Evolutionary conservation across 2,329 filamentous ascomycete genomes (phyloP).

Genomic region (Stagonosporopsis cucurbitacearum): DNA sequence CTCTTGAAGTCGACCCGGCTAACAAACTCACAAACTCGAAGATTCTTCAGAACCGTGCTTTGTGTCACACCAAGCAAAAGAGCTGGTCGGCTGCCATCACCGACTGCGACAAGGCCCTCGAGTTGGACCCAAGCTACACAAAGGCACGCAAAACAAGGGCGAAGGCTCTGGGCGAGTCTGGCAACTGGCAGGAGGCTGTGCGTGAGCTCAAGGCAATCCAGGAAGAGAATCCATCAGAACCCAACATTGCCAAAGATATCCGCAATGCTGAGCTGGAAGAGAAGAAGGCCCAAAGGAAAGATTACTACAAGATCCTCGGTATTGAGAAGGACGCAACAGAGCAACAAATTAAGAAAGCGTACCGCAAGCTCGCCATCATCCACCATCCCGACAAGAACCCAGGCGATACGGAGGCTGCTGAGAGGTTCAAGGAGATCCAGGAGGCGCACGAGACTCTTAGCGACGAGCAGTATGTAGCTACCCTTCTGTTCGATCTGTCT

Average conservation of each 20-base stretch:
- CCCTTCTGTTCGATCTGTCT: not conserved
- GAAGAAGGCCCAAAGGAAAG: conserved; percentile 97
- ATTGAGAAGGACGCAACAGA: conserved; percentile 86
- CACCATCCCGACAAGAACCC: conserved; percentile 99
- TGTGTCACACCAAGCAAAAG: conserved; percentile 84
- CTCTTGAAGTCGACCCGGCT: conserved; percentile 81
- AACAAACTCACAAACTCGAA: conserved; percentile 96
- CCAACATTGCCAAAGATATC: conserved; percentile 80
- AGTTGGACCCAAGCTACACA: conserved; percentile 81
- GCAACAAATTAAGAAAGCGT: conserved; percentile 91
- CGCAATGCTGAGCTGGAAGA: conserved; percentile 90
- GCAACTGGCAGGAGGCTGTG: conserved; percentile 90
- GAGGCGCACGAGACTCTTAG: conserved; percentile 97
- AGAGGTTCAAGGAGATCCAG: conserved; percentile 96
- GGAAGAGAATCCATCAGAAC: conserved; percentile 83
- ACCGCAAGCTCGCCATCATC: conserved; percentile 90
- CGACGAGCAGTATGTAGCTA: conserved; percentile 78
- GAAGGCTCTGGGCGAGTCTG: conserved; percentile 83
- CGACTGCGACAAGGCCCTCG: conserved; percentile 85
- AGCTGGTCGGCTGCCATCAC: conserved; percentile 79
- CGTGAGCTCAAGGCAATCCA: conserved; percentile 86
- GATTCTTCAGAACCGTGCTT: conserved; percentile 89
- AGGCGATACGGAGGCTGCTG: conserved; percentile 80
- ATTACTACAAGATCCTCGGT: conserved; percentile 97
- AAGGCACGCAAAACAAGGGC: conserved; percentile 95